A percentile compares a stretch with the other conserved stretches of the same genome.
phyloP scores from a whole-genome alignment of 768 basidiomycete genomes.

The Hygrocybe coccinea region DNA sequence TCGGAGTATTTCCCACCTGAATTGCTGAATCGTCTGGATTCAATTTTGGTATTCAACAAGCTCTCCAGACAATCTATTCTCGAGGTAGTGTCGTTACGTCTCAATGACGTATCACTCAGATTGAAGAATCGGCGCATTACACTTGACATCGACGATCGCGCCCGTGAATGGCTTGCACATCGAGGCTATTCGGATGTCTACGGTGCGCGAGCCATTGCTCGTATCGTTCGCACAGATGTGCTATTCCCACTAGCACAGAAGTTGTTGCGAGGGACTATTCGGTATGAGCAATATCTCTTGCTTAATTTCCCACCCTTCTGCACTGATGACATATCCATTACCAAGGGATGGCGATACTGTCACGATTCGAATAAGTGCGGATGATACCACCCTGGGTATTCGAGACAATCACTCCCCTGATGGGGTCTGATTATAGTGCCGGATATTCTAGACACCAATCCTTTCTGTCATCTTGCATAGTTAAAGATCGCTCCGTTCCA shows the following conservation, averaged over 20 bases:
- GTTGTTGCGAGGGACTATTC: constrained; percentile 71
- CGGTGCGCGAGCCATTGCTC: constrained; percentile 81
- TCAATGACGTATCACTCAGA: constrained; percentile 67
- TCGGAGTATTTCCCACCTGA: constrained; percentile 85
- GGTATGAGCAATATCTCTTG: too few species aligned
- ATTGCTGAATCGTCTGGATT: constrained; percentile 82
- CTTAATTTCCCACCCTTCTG: too few species aligned
- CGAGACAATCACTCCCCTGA: too few species aligned
- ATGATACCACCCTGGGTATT: too few species aligned
- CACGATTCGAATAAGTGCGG: too few species aligned
- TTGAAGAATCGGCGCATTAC: constrained; percentile 61
- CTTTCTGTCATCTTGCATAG: too few species aligned
- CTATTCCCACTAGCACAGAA: constrained; percentile 79
- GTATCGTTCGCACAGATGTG: constrained; percentile 80
- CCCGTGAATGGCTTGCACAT: constrained; percentile 63
- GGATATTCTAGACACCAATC: too few species aligned
- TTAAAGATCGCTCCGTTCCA: too few species aligned
- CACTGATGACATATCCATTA: too few species aligned
- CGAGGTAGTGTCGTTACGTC: constrained; percentile 71
- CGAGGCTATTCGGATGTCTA: constrained; percentile 82
- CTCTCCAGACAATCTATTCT: constrained; percentile 68
- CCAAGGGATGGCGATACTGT: too few species aligned
- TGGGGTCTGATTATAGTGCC: too few species aligned
- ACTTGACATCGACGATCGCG: constrained; percentile 60
- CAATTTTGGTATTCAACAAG: constrained; percentile 88